These are phyloP conservation scores for Talaromyces stipitatus DNA, from an alignment of 495 filamentous ascomycete genomes.

Conservation along the genomic window DNA sequence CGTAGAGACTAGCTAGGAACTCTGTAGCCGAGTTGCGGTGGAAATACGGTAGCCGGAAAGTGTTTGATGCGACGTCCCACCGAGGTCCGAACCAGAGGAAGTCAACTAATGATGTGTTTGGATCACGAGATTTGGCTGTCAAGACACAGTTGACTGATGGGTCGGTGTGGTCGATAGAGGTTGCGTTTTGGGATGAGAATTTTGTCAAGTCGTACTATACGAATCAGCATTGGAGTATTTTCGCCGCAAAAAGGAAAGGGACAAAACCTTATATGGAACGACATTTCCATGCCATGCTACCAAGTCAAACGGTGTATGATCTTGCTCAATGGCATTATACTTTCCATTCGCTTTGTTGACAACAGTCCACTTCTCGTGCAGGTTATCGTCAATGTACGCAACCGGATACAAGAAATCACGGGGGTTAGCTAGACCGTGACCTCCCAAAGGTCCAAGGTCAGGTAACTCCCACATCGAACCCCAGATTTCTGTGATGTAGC, in stretches of 20 bases:
- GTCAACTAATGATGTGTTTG: conserved; percentile 26
- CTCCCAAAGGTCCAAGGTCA: conserved; percentile 31
- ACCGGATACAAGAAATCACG: conserved; percentile 36
- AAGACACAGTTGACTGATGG: conserved; percentile 31
- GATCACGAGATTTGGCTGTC: conserved; percentile 32
- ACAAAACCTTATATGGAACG: conserved; percentile 31
- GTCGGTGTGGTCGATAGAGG: conserved; percentile 35
- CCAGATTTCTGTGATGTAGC: conserved; percentile 36
- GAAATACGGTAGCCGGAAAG: conserved; percentile 36
- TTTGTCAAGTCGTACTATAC: conserved; percentile 32
- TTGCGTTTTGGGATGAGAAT: conserved; percentile 32
- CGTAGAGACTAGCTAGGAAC: conserved; percentile 33
- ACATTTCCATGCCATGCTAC: conserved; percentile 38
- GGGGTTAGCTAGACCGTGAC: conserved; percentile 30
- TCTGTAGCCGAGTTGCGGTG: conserved; percentile 36
- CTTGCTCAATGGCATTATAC: conserved; percentile 29
- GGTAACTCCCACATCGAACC: conserved; percentile 32
- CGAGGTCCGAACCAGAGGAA: conserved; percentile 37
- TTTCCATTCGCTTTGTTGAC: conserved; percentile 31
- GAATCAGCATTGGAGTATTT: not conserved
- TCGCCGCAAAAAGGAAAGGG: not conserved
- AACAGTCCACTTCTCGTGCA: conserved; percentile 27
- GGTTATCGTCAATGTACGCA: conserved; percentile 29
- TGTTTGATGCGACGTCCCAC: conserved; percentile 37
- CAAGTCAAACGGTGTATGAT: conserved; percentile 34